Base-by-base conservation (phyloP, 1,284 basidiomycete genomes). In the Inonotus obliquus region DNA sequence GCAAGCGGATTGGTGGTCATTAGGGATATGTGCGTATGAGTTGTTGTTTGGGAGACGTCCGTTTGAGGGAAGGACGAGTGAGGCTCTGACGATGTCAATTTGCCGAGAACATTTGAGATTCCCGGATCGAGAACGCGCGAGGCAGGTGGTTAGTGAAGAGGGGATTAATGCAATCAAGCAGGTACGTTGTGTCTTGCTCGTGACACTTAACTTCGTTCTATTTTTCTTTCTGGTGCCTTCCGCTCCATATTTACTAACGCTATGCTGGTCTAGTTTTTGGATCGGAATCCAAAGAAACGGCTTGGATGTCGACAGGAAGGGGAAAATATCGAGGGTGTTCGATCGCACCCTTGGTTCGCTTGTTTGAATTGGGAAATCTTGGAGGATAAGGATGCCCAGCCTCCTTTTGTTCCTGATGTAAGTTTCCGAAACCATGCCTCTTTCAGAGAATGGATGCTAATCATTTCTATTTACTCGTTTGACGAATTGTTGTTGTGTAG, bases 1-100 rank as follows among this genome's bases (percentile, higher is more conserved):
- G 80, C 87, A 88, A 35, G 85, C 93, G 59, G 95, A 98, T 73
- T 98, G 92, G 89, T 98, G 95, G 95, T 94, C 92, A 68, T 79
- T 98, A 23, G 95, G 95, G 39, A 82, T 98, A 63, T 89, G 92
- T 35, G 87, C 87, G 56, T 96, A 91, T 76, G 95, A 98, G 72
- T 82, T 97, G 23, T 74, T 97, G 47, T 96, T 94, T 76, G 88
- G 86, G 69, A 84, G 83, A 69, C 86, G 95, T 38, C 96, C 95
- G 0, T 98, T 96, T 74, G 86, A 95, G 58, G 94, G 94, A 7
- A 86, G 88, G 66, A 94, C 86, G 25, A 85, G 90, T 61, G 90
- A 94, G 51, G 89, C 87, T 69, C 86, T 97, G 78, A 93, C 85
- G 52, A 81, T 89, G 60, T 83, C 92, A 11, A 96, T 98, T 65